phyloP scores from a whole-genome alignment of 2,329 filamentous ascomycete species.

The Elsinoe necatrix region DNA sequence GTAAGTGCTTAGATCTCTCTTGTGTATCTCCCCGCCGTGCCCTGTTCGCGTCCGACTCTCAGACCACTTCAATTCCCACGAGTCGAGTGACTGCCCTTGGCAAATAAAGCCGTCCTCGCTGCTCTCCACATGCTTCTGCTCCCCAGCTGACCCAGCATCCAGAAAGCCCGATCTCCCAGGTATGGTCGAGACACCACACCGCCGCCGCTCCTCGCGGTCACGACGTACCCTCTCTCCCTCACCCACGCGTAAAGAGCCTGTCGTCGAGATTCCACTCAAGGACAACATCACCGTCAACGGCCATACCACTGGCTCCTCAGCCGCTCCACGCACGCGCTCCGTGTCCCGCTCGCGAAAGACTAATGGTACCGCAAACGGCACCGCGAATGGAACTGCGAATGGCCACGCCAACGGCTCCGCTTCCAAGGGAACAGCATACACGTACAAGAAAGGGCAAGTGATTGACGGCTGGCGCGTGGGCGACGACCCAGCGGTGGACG shows the following conservation, averaged over 20 bases:
- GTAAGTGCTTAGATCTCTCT: conserved; percentile 28
- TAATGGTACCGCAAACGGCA: conserved; percentile 27
- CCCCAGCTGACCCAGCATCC: conserved; percentile 4
- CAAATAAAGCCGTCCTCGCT: not conserved
- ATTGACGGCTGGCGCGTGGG: conserved; percentile 32
- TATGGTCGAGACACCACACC: conserved; percentile 42
- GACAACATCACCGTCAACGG: conserved; percentile 14
- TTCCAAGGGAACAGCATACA: conserved; percentile 13
- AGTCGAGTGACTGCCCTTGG: not conserved
- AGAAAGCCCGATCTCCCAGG: conserved; percentile 35
- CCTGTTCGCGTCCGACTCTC: not conserved
- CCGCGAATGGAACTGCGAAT: conserved; percentile 25
- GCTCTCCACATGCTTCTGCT: not conserved
- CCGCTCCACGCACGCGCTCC: not conserved
- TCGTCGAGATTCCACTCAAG: conserved; percentile 19
- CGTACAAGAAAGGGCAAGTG: conserved; percentile 23
- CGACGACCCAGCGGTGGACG: conserved; percentile 35
- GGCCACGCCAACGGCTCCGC: conserved; percentile 26
- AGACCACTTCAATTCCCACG: not conserved
- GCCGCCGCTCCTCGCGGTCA: conserved; percentile 33
- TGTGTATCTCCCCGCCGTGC: not conserved
- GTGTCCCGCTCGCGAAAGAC: conserved; percentile 14
- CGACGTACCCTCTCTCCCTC: conserved; percentile 30
- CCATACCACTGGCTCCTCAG: not conserved
- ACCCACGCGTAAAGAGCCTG: conserved; percentile 21